phyloP scores from a whole-genome alignment of 345 rosid genomes.

The Physaria fendleri region DNA sequence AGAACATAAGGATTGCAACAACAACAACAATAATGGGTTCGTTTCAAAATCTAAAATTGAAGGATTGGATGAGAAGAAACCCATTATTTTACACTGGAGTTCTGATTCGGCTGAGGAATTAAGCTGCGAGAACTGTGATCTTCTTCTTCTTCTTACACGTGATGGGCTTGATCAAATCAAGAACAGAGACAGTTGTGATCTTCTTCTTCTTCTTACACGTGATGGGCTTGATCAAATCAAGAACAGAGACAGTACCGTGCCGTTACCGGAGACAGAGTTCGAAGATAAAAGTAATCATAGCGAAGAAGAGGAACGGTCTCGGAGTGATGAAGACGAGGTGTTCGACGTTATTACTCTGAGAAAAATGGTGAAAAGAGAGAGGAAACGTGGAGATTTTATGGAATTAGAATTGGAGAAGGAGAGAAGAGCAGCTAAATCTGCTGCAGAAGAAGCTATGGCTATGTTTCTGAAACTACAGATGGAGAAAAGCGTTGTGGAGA shows the following conservation, averaged over 20 bases:
- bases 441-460: conserved; percentile 76
- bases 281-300: background rate
- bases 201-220: too few relatives aligned
- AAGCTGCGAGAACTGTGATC: conserved; percentile 9
- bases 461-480: conserved; percentile 72
- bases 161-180: conserved; percentile 6
- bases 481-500: conserved; percentile 53
- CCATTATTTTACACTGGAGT: conserved; percentile 12
- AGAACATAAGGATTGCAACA: conserved; percentile 14
- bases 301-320: conserved; percentile 7
- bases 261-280: conserved; percentile 17
- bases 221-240: conserved; percentile 6
- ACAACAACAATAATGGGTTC: conserved; percentile 11
- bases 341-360: conserved; percentile 46
- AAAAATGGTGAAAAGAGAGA: conserved; percentile 54
- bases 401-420: conserved; percentile 63
- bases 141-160: conserved; percentile 3
- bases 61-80: conserved; percentile 17
- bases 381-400: conserved; percentile 39
- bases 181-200: conserved; percentile 17
- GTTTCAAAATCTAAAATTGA: background rate
- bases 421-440: conserved; percentile 63
- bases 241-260: conserved; percentile 6
- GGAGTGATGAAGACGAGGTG: conserved; percentile 48
- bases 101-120: background rate